Evolutionary conservation across 78 protist genomes (phyloP).

Genomic region (Monosiga brevicollis): DNA sequence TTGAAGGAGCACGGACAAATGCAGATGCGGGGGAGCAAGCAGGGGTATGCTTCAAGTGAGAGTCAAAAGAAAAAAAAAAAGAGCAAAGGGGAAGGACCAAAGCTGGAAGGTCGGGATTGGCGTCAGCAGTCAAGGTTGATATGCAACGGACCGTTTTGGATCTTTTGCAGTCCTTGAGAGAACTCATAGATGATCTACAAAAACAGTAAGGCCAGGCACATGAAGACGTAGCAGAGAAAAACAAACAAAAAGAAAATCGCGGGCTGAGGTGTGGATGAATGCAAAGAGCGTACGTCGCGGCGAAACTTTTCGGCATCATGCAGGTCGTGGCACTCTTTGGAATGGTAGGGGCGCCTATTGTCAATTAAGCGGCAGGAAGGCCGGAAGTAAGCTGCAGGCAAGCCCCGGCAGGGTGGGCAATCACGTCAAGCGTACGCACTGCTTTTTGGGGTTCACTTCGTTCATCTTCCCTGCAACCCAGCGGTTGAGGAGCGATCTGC

Average conservation of each 20-base stretch:
- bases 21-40: neutral
- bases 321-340: slow-evolving; percentile 43
- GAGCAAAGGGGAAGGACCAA: neutral
- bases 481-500: neutral
- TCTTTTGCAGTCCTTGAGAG: too few relatives aligned
- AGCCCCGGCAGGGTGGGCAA: too few relatives aligned
- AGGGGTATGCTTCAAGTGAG: neutral
- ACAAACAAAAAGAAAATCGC: neutral
- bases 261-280: neutral
- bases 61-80: slow-evolving; percentile 1
- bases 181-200: slow-evolving; percentile 60
- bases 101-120: neutral
- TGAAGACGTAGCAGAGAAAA: neutral
- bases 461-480: neutral
- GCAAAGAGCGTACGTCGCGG: neutral
- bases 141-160: slow-evolving; percentile 50
- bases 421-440: neutral
- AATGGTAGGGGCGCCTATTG: slow-evolving; percentile 50
- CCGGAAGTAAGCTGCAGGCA: slow-evolving; percentile 60
- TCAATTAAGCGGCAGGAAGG: slow-evolving; percentile 52
- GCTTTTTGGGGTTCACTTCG: too few relatives aligned
- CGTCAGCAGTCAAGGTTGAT: neutral
- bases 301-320: slow-evolving; percentile 75
- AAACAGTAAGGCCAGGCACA: neutral
- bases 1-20: neutral